Base-by-base conservation (phyloP, 2,329 filamentous ascomycete species). In the Hypomyces rosellus region DNA sequence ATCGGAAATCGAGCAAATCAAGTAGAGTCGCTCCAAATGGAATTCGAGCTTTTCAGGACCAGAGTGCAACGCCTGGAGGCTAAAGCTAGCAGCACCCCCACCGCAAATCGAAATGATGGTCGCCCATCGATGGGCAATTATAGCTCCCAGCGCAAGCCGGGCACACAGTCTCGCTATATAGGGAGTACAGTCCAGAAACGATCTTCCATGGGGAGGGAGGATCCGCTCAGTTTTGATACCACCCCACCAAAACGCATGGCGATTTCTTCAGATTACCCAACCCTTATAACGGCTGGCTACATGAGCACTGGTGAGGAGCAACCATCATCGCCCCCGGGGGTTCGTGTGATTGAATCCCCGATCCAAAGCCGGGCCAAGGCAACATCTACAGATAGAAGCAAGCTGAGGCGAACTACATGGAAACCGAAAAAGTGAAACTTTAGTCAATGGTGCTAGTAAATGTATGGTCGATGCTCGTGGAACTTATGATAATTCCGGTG, bases 1-100 rank as follows among this genome's bases (percentile, higher is more conserved):
- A 67, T 72, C 22, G 63, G 66, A 13, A 63, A 64, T 52, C 63
- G 64, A 34, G 67, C 69, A 18, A 69, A 61, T 48, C 65, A 70
- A 46, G 61, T 73, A 9, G 69, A 73, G 47, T 64, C 61, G 7
- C 55, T 73, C 18, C 67, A 69, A 55, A 73, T 72, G 68, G 70
- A 73, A 50, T 62, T 72, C 39, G 63, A 71, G 38, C 61, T 74
- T 2, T 61, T 72, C 48, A 69, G 68, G 53, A 62, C 63, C 4
- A 60, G 68, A 7, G 49, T 72, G 4, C 63, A 69, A 48, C 60
- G 65, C 15, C 57, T 69, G 14, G 69, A 72, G 45, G 54, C 51
- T 13, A 51, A 54, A 12, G 34, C 38, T 14, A 45, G 16, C 45
- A 47, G 33, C 38, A 48, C 46, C 6, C 30, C 51, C 1, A 41